Evolutionary conservation across 164 flowering plant genomes (phyloP).

Genomic region (Akebia trifoliata): DNA sequence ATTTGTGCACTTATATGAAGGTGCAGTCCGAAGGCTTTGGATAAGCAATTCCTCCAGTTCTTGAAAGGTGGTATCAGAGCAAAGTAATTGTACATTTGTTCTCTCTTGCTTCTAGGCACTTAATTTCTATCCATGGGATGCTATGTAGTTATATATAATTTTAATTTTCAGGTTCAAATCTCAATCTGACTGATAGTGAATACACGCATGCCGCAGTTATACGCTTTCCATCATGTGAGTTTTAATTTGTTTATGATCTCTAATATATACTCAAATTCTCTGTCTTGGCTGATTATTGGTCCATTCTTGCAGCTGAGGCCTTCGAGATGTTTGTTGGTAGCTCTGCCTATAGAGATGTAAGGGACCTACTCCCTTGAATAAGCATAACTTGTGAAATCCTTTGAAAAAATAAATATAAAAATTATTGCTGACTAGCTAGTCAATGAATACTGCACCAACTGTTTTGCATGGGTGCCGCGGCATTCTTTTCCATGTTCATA

Average conservation of each 20-base stretch:
- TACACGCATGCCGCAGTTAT: slow-evolving; percentile 67
- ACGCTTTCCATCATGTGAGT: slow-evolving; percentile 77
- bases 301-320: slow-evolving; percentile 61
- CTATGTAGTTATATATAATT: not conserved
- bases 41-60: no score
- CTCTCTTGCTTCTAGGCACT: not conserved
- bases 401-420: not conserved
- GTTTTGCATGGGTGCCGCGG: not conserved
- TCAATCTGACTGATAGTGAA: slow-evolving; percentile 40
- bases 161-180: slow-evolving; percentile 53
- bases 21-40: no score
- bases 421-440: not conserved
- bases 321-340: slow-evolving; percentile 50
- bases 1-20: no score
- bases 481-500: not conserved
- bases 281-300: not conserved
- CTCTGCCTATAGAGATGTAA: slow-evolving; percentile 62
- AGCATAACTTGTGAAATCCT: not conserved
- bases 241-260: slow-evolving; percentile 9
- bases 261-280: slow-evolving; percentile 6
- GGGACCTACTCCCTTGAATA: slow-evolving; percentile 14
- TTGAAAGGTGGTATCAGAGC: no score
- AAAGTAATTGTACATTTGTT: no score
- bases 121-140: not conserved
- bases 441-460: not conserved